phyloP scores from a whole-genome alignment of 495 filamentous ascomycete species.

The Aspergillus heteromorphus region DNA sequence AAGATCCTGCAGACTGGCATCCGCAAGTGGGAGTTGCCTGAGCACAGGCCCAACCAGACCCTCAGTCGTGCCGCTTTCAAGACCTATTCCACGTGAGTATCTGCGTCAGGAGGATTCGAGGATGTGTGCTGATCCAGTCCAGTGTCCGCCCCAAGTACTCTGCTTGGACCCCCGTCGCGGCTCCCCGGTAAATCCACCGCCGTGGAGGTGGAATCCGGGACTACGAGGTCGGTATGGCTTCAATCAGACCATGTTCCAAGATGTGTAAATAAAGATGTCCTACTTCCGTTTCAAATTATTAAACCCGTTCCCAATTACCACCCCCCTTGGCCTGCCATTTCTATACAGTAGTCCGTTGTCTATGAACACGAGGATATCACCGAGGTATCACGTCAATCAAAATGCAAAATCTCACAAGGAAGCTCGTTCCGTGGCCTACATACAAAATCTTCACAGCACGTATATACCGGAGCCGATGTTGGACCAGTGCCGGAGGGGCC shows the following conservation, averaged over 20 bases:
- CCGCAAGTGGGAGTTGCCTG: constrained; percentile 68
- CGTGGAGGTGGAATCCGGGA: neutral
- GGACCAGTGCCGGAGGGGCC: constrained; percentile 45
- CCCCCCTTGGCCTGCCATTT: constrained; percentile 6
- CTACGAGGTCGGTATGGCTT: neutral
- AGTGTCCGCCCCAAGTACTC: constrained; percentile 39
- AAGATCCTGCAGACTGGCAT: constrained; percentile 58
- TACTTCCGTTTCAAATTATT: constrained; percentile 24
- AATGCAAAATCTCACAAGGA: constrained; percentile 15
- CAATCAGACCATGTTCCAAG: constrained; percentile 5
- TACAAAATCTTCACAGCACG: constrained; percentile 35
- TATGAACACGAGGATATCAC: constrained; percentile 16
- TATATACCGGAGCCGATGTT: constrained; percentile 44
- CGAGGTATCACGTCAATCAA: constrained; percentile 28
- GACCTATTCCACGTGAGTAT: constrained; percentile 85
- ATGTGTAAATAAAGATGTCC: constrained; percentile 43
- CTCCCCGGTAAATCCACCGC: constrained; percentile 33
- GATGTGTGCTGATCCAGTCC: neutral
- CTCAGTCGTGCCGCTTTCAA: constrained; percentile 72
- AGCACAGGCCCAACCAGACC: constrained; percentile 73
- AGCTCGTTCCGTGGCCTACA: constrained; percentile 10
- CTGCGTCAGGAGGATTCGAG: no score
- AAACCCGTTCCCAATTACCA: constrained; percentile 14
- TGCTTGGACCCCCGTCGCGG: constrained; percentile 43
- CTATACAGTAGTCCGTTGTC: constrained; percentile 13